Percentiles rank a stretch among this genome's conserved stretches.
Conservation (phyloP, 2,329 filamentous ascomycete species). For the Aphanoascus verrucosus region DNA sequence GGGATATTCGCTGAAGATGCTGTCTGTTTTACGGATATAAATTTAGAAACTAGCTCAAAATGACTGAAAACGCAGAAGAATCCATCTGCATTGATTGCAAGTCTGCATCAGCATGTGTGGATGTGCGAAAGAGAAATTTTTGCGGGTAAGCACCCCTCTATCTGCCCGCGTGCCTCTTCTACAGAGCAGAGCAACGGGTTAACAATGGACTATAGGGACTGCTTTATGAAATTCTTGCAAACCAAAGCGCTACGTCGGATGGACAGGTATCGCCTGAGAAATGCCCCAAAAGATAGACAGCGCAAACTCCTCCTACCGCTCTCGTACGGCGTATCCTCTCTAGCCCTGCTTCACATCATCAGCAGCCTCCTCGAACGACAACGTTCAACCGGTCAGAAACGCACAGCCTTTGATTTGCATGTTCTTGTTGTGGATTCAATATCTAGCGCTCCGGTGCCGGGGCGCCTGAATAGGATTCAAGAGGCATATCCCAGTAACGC, state of each 20-base stretch:
- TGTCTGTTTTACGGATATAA: not conserved
- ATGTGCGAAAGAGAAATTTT: constrained; percentile 12
- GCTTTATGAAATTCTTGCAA: constrained; percentile 66
- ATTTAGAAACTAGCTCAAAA: not conserved
- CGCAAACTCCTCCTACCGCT: constrained; percentile 62
- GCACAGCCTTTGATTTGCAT: constrained; percentile 55
- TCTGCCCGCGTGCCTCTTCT: not conserved
- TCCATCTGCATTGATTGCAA: constrained; percentile 23
- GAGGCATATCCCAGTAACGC: constrained; percentile 54
- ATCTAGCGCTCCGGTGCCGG: constrained; percentile 19
- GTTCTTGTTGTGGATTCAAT: constrained; percentile 35
- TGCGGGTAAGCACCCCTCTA: constrained; percentile 14
- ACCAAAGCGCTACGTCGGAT: constrained; percentile 73
- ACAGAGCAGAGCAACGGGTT: not conserved
- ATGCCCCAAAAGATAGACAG: constrained; percentile 31
- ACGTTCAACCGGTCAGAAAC: constrained; percentile 48
- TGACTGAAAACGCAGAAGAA: constrained; percentile 3
- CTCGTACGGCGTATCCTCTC: constrained; percentile 73
- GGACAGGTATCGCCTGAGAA: constrained; percentile 48
- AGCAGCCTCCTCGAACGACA: constrained; percentile 58
- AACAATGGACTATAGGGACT: constrained; percentile 42
- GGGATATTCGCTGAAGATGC: too few relatives aligned
- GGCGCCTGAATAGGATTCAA: constrained; percentile 40
- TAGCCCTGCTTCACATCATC: constrained; percentile 64
- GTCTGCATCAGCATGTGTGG: constrained; percentile 8